phyloP scores from a whole-genome alignment of 2,329 filamentous ascomycete species.

The Sodiomyces alkalinus region DNA sequence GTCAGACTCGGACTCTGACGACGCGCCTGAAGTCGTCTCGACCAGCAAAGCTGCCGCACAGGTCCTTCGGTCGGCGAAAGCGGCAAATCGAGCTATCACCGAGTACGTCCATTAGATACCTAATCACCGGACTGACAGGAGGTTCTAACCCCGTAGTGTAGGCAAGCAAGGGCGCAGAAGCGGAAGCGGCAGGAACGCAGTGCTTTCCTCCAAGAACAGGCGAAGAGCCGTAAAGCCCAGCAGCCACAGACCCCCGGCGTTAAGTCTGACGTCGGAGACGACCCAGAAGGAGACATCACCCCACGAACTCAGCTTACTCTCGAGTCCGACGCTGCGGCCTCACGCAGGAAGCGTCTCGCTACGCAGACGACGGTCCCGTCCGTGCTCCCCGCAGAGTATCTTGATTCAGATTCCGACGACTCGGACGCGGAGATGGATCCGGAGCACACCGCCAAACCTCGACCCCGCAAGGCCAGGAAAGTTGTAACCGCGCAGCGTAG shows the following conservation, averaged over 20 bases:
- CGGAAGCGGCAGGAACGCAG: conserved; percentile 41
- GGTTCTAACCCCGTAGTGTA: conserved; percentile 11
- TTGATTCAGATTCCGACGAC: conserved; percentile 35
- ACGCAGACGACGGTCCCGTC: conserved; percentile 19
- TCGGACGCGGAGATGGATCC: conserved; percentile 14
- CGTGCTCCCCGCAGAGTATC: conserved; percentile 36
- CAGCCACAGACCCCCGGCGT: conserved; percentile 2
- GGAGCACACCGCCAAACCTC: conserved; percentile 9
- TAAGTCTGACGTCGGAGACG: conserved; percentile 6
- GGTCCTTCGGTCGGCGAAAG: conserved; percentile 28
- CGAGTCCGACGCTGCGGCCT: conserved; percentile 2
- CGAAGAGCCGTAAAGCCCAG: conserved; percentile 28
- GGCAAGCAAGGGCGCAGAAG: conserved; percentile 34
- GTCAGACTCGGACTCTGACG: conserved; percentile 35
- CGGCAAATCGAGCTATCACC: conserved; percentile 32
- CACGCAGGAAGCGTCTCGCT: neutral
- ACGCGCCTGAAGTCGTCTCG: conserved; percentile 45
- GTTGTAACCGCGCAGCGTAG: conserved; percentile 23
- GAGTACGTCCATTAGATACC: conserved; percentile 23
- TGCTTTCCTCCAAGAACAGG: conserved; percentile 38
- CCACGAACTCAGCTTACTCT: conserved; percentile 4
- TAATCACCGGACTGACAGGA: too few relatives aligned
- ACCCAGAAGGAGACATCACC: conserved; percentile 8
- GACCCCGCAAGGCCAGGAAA: conserved; percentile 25
- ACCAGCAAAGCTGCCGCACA: conserved; percentile 31